phyloP scores from a whole-genome alignment of 768 basidiomycete species.

The Hericium rajendrae region DNA sequence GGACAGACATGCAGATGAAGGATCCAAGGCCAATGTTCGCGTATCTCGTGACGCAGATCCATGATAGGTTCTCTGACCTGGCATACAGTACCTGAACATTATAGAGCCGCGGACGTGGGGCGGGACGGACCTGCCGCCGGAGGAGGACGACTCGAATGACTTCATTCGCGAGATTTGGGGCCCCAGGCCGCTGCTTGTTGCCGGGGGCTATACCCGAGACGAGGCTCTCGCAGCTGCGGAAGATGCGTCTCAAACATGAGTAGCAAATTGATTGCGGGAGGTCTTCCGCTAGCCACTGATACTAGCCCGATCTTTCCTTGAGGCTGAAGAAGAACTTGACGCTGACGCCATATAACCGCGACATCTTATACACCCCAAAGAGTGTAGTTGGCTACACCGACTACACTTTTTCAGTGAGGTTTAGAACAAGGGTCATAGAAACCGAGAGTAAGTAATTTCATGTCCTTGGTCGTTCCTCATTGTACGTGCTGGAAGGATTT shows the following conservation, averaged over 20 bases:
- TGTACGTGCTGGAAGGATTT: too few relatives aligned
- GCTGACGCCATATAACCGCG: constrained; percentile 18
- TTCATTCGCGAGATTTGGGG: constrained; percentile 15
- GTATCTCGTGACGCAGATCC: constrained; percentile 17
- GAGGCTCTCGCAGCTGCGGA: constrained; percentile 8
- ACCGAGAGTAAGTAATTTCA: too few relatives aligned
- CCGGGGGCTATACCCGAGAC: constrained; percentile 15
- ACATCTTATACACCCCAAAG: constrained; percentile 9
- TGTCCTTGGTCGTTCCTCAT: too few relatives aligned
- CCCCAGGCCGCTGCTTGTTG: constrained; percentile 4
- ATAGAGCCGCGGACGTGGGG: not conserved
- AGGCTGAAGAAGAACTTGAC: constrained; percentile 20
- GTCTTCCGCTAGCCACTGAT: not conserved
- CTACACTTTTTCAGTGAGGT: constrained; percentile 17
- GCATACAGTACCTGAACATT: not conserved
- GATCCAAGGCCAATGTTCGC: constrained; percentile 18
- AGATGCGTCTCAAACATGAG: not conserved
- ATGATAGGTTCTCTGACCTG: constrained; percentile 11
- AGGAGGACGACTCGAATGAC: constrained; percentile 2
- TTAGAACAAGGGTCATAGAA: not conserved
- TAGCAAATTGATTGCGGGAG: not conserved
- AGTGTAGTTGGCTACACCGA: constrained; percentile 24
- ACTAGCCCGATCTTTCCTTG: constrained; percentile 23
- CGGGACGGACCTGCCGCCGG: not conserved
- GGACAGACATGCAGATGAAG: constrained; percentile 11